A percentile compares a stretch with the other conserved stretches of the same genome.
phyloP scores from a whole-genome alignment of 2,329 filamentous ascomycete genomes.

The Sarocladium oryzae region DNA sequence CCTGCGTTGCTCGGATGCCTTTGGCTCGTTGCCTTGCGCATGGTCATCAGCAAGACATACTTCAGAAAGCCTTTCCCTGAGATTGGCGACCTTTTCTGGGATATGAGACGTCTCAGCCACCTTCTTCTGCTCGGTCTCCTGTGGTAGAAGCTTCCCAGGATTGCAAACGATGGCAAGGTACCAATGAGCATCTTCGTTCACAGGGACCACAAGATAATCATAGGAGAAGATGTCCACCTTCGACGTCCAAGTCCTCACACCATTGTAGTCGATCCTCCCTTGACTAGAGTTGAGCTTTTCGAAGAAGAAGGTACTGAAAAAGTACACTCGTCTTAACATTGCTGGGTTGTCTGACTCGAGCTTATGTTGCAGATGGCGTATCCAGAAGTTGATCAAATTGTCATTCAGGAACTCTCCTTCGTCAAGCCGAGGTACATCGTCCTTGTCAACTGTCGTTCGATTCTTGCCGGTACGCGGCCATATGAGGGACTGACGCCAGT shows the following conservation, averaged over 20 bases:
- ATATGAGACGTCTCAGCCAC: background rate
- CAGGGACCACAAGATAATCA: slow-evolving; percentile 86
- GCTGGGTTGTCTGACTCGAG: slow-evolving; percentile 49
- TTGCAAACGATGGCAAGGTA: slow-evolving; percentile 96
- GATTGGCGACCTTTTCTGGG: background rate
- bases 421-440: slow-evolving; percentile 72
- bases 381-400: slow-evolving; percentile 82
- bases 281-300: slow-evolving; percentile 61
- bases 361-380: slow-evolving; percentile 63
- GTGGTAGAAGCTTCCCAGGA: slow-evolving; percentile 42
- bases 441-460: slow-evolving; percentile 59
- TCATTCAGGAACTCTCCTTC: slow-evolving; percentile 88
- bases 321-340: slow-evolving; percentile 62
- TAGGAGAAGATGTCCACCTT: slow-evolving; percentile 78
- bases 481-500: slow-evolving; percentile 53
- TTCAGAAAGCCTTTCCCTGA: slow-evolving; percentile 13
- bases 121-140: background rate
- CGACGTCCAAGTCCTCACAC: slow-evolving; percentile 81
- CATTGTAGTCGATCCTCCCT: slow-evolving; percentile 71
- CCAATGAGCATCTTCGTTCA: slow-evolving; percentile 87
- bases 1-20: background rate
- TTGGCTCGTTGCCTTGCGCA: background rate
- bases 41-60: slow-evolving; percentile 19
- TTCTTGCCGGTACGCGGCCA: slow-evolving; percentile 54
- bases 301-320: slow-evolving; percentile 93